These are phyloP conservation scores for Plasmopara halstedii DNA, from an alignment of 352 stramenopile genomes.

Conservation along the genomic window DNA sequence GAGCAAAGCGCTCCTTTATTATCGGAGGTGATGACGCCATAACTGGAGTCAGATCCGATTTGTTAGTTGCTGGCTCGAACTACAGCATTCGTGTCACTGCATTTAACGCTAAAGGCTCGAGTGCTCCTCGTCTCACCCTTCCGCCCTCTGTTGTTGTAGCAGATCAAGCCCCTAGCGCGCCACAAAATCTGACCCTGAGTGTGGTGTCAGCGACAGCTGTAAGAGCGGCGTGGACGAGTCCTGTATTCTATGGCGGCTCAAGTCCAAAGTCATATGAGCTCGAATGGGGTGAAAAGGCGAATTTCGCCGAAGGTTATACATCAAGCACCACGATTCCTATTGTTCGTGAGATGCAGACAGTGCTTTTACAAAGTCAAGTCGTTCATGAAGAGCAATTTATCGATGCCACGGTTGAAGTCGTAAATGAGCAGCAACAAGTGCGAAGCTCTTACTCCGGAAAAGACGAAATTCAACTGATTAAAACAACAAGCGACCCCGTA, in stretches of 20 bases:
- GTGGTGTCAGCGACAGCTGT: slow-evolving; percentile 68
- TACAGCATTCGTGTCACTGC: slow-evolving; percentile 74
- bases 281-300: slow-evolving; percentile 76
- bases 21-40: slow-evolving; percentile 91
- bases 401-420: slow-evolving; percentile 89
- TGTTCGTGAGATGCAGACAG: slow-evolving; percentile 86
- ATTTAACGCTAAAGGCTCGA: slow-evolving; percentile 74
- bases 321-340: slow-evolving; percentile 69
- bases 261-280: slow-evolving; percentile 69
- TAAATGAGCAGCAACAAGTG: slow-evolving; percentile 94
- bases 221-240: slow-evolving; percentile 79
- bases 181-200: slow-evolving; percentile 43
- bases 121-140: slow-evolving; percentile 25
- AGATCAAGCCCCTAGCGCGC: slow-evolving; percentile 56
- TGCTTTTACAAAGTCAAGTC: slow-evolving; percentile 74
- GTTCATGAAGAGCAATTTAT: slow-evolving; percentile 92
- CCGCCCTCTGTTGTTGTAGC: slow-evolving; percentile 43
- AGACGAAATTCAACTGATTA: slow-evolving; percentile 87
- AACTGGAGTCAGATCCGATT: slow-evolving; percentile 84
- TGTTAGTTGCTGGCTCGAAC: slow-evolving; percentile 69
- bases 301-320: slow-evolving; percentile 68
- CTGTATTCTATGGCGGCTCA: slow-evolving; percentile 86
- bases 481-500: slow-evolving; percentile 53
- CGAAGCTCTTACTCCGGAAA: slow-evolving; percentile 77
- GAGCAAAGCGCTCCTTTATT: slow-evolving; percentile 46